These are phyloP conservation scores for Hamamelis virginiana DNA, from an alignment of 164 flowering plant species.

Conservation along the genomic window DNA sequence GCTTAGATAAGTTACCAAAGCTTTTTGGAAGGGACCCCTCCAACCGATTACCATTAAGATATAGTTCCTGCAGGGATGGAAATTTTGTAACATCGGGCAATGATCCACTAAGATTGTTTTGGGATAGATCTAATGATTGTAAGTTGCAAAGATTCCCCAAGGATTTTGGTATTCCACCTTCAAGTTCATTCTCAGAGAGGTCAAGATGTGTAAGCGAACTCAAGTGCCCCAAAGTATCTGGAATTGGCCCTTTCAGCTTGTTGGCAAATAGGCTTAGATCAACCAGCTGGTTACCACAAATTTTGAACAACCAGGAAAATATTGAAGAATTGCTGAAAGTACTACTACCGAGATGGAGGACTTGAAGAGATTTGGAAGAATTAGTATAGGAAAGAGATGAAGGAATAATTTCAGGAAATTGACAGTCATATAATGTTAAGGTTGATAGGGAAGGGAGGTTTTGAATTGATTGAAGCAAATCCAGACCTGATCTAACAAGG, in stretches of 20 bases:
- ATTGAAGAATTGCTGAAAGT: not conserved
- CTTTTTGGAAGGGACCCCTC: too few species aligned
- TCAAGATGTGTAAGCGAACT: not conserved
- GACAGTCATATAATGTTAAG: conserved; percentile 5
- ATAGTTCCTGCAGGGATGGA: not conserved
- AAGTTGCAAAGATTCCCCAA: conserved; percentile 3
- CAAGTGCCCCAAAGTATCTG: not conserved
- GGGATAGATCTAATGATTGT: not conserved
- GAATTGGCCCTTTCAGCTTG: not conserved
- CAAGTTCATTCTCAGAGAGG: conserved; percentile 3
- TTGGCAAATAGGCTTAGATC: not conserved
- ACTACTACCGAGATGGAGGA: not conserved
- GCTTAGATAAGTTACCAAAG: too few species aligned
- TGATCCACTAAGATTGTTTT: not conserved
- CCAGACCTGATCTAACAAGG: not conserved
- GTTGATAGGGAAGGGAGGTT: conserved; percentile 16
- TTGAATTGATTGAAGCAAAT: conserved; percentile 11
- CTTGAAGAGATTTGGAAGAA: conserved; percentile 1
- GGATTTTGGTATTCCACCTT: not conserved
- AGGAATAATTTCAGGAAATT: conserved; percentile 6
- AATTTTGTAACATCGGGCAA: not conserved
- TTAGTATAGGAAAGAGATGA: not conserved
- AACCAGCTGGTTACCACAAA: not conserved
- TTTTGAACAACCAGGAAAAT: not conserved
- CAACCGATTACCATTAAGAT: not conserved